A percentile compares a stretch with the other conserved stretches of the same genome.
These are phyloP conservation scores for Penicillium sp. DNA, from an alignment of 2,329 filamentous ascomycete genomes.

Conservation along the genomic window DNA sequence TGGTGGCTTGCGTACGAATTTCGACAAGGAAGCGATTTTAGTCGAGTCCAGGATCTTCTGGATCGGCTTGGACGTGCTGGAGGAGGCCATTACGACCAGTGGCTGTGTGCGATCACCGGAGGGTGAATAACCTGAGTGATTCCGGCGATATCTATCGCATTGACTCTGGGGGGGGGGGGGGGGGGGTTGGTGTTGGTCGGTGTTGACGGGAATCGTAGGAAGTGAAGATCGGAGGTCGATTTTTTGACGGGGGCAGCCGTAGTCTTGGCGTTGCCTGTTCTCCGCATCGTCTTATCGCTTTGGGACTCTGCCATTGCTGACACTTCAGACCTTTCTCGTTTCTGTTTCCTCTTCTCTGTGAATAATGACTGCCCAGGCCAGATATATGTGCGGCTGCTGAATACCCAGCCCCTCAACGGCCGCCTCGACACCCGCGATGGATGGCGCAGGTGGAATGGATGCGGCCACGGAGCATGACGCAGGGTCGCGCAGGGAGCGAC, in stretches of 20 bases:
- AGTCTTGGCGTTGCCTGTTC: slow-evolving; percentile 24
- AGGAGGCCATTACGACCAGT: slow-evolving; percentile 36
- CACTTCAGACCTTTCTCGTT: background rate
- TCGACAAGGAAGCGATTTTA: slow-evolving; percentile 35
- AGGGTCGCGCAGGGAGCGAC: slow-evolving; percentile 41
- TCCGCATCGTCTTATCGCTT: slow-evolving; percentile 24
- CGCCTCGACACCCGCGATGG: slow-evolving; percentile 4
- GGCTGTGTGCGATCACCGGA: slow-evolving; percentile 14
- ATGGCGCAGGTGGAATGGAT: slow-evolving; percentile 9
- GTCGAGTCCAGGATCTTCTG: slow-evolving; percentile 39
- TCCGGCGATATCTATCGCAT: slow-evolving; percentile 19
- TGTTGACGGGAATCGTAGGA: slow-evolving; percentile 9
- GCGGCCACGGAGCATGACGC: slow-evolving; percentile 22
- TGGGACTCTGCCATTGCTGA: slow-evolving; percentile 9
- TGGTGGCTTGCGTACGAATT: slow-evolving; percentile 33
- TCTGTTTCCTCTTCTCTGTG: background rate
- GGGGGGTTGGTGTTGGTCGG: slow-evolving; percentile 1
- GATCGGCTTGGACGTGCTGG: slow-evolving; percentile 25
- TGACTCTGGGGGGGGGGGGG: slow-evolving; percentile 7
- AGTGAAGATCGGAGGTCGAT: slow-evolving; percentile 25
- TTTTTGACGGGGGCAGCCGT: slow-evolving; percentile 32
- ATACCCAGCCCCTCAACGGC: background rate
- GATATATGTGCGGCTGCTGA: background rate
- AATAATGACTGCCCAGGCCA: slow-evolving; percentile 16
- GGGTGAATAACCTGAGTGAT: slow-evolving; percentile 1